Percentiles rank a stretch among this genome's conserved stretches.
Conservation (phyloP, 2,329 filamentous ascomycete species). For the Hypoxylon rubiginosum region DNA sequence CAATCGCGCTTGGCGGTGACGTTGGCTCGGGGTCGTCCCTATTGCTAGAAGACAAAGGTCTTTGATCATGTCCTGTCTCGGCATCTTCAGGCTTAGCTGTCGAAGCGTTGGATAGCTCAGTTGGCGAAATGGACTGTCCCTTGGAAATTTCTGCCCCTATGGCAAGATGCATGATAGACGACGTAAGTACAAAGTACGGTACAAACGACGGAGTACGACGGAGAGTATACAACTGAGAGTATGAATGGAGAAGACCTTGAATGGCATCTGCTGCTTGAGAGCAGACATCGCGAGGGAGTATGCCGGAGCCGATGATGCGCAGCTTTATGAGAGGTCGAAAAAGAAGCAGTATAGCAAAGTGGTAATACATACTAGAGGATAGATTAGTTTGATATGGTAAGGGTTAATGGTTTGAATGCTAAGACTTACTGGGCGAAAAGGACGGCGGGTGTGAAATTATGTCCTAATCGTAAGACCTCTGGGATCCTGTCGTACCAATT, state of each 20-base stretch:
- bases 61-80: conserved; percentile 24
- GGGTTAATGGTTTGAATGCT: not conserved
- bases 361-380: conserved; percentile 73
- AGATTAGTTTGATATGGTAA: conserved; percentile 10
- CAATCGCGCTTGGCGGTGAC: conserved; percentile 40
- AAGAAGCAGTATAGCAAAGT: conserved; percentile 78
- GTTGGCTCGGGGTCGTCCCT: conserved; percentile 24
- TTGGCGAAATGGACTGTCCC: conserved; percentile 40
- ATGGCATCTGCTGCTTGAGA: conserved; percentile 72
- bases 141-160: conserved; percentile 58
- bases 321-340: conserved; percentile 79
- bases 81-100: conserved; percentile 39
- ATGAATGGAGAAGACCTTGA: conserved; percentile 67
- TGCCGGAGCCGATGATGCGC: conserved; percentile 71
- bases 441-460: conserved; percentile 80
- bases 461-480: conserved; percentile 71
- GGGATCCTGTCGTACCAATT: conserved; percentile 80
- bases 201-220: conserved; percentile 72
- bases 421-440: conserved; percentile 78
- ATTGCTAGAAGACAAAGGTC: conserved; percentile 27
- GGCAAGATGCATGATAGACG: conserved; percentile 71
- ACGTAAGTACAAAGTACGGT: conserved; percentile 72
- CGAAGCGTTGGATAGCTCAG: conserved; percentile 41
- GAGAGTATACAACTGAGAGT: conserved; percentile 70
- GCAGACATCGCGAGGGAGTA: conserved; percentile 76